Base-by-base conservation (phyloP, 228 moss, liverwort and hornwort species). In the Sphagnum magellanicum region DNA sequence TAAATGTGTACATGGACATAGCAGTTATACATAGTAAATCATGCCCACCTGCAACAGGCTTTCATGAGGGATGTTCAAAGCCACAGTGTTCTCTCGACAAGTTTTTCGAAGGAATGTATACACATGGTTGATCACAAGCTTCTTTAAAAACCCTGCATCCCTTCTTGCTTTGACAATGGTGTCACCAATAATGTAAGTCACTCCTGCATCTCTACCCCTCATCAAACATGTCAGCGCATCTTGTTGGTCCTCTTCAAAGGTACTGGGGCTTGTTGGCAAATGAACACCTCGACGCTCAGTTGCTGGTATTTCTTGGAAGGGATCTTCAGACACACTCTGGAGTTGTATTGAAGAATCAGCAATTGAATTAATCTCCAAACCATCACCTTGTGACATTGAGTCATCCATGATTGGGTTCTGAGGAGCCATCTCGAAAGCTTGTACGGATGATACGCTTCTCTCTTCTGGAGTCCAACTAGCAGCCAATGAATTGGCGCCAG, bases 31-130 rank as follows among this genome's bases (percentile, higher is more conserved):
- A 67, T 87, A 90, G 32, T 90, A 95, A 70, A 95, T 79, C 95
- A 92, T 92, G 64, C 95, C 92, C 6, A 95, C 95, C 74, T 92
- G 95, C 53, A 95, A 85, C 63, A 90, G 84, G 70, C 95, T 89
- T 68, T 95, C 95, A 8, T 92, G 95, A 0, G 92, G 95, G 68
- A 95, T 84, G 53, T 84, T 87, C 52, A 88, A 81, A 48, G 84
- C 75, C 15, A 82, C 90, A 1, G 78, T 75, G n/a, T 87, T 90
- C 48, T 87, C 90, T 74, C 95, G 67, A 60, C 95, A 89, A 6
- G 77, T 59, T 15, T 79, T 79, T 68, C 92, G 71, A 6, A 95
- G 73, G 61, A 90, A 82, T 6, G 85, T 81, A 51, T 95, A 95
- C 4, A 85, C 65, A 64, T 81, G 87, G 74, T 95, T 87, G 68